Conservation (phyloP, 1,284 basidiomycete genomes). For the Leccinum solheimii region DNA sequence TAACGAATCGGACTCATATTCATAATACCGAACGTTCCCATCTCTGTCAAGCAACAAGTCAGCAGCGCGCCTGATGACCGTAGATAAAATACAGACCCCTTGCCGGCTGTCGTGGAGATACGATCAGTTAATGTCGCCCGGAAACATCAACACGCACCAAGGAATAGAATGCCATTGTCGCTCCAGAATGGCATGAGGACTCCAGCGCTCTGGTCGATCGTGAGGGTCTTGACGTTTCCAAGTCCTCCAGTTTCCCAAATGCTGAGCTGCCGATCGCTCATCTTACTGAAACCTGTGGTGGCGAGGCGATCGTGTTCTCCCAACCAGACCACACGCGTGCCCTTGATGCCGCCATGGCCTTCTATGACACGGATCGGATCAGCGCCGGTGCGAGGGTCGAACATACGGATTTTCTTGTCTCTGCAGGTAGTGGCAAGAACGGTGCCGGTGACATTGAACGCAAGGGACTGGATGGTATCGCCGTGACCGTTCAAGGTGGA, state of each 20-base stretch:
- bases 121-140: conserved; percentile 1
- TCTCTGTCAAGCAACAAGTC: conserved; percentile 52
- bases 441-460: conserved; percentile 84
- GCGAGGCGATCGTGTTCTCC: conserved; percentile 86
- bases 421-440: conserved; percentile 80
- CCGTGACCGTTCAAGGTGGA: conserved; percentile 73
- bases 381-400: conserved; percentile 81
- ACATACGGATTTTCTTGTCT: conserved; percentile 90
- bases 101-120: conserved; percentile 54
- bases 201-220: conserved; percentile 86
- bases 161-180: conserved; percentile 92
- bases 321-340: conserved; percentile 88
- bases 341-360: conserved; percentile 93
- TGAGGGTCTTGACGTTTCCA: conserved; percentile 71
- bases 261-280: conserved; percentile 88
- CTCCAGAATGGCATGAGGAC: conserved; percentile 98
- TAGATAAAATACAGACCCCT: conserved; percentile 51
- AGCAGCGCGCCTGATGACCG: conserved; percentile 20
- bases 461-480: conserved; percentile 86
- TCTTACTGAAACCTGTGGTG: conserved; percentile 94
- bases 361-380: conserved; percentile 82
- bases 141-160: conserved; percentile 51
- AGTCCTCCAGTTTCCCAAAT: conserved; percentile 84
- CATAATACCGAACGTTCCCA: conserved; percentile 94
- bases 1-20: conserved; percentile 88